Evolutionary conservation across 1,139 yeast genomes (phyloP), one percentile per base, ranked within the genome.

Genomic region (Yamadazyma dendronema): DNA sequence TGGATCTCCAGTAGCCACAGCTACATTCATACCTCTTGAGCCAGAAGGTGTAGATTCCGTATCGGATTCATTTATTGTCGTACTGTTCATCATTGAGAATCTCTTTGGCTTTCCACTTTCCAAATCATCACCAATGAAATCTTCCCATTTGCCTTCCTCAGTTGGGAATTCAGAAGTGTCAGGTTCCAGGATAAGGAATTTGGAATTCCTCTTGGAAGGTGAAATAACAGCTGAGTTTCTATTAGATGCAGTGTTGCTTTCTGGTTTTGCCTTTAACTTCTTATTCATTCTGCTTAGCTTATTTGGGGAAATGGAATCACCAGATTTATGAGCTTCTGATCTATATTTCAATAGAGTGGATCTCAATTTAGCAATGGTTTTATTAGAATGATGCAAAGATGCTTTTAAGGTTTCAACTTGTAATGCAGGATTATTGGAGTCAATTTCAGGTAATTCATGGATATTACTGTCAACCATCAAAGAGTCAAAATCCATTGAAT

Each of bases 391-490:
- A 19, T 70, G 70, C 48, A 87, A 66, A 11, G 86, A 81, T 0
- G 86, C 75, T 46, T 75, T 71, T 47, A 84, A 64, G 0, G 90
- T 81, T 51, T 86, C 90, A 5, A 77, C 64, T 54, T 85, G 90
- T 33, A 84, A 62, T 12, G 72, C 77, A 2, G 74, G 63, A 44
- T 76, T 70, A 33, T 72, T 66, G 1, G 77, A 67, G 22, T 81
- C 76, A 1, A 72, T 34, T 14, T 44, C 46, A 0, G 68, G 58
- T 11, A 61, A 37, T 28, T 56, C 61, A 23, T 46, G 54, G 9
- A 63, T 58, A 21, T 55, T 50, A 3, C 67, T 42, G 26, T 65
- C 72, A 16, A 56, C 49, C 38, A 69, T 51, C 22, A 67, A 52
- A 25, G 62, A 54, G 34, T 67, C 72, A 39, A 66, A 57, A 35